These are phyloP conservation scores for Sporobolomyces roseus DNA, from an alignment of 768 basidiomycete genomes.

Conservation along the genomic window DNA sequence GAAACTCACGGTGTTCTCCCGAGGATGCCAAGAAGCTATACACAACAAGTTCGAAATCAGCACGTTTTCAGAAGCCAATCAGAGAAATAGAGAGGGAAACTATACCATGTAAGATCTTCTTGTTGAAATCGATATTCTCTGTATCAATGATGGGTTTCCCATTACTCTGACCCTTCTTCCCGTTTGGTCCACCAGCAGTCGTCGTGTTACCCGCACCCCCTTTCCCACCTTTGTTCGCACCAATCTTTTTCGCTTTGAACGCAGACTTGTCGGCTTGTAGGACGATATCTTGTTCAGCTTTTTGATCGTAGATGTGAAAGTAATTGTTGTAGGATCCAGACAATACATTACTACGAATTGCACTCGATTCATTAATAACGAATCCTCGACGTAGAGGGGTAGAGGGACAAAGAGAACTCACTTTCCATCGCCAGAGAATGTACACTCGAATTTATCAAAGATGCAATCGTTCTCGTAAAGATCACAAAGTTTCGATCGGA, in stretches of 20 bases:
- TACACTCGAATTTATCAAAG: constrained; percentile 99
- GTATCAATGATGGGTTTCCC: constrained; percentile 79
- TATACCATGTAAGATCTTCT: constrained; percentile 91
- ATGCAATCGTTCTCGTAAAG: constrained; percentile 99
- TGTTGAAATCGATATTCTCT: constrained; percentile 69
- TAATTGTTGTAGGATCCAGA: constrained; percentile 99
- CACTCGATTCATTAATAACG: background rate
- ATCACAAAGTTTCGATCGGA: constrained; percentile 95
- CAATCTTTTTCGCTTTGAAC: constrained; percentile 99
- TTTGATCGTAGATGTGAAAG: constrained; percentile 97
- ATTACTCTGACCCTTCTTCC: constrained; percentile 38
- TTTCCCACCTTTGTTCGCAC: constrained; percentile 57
- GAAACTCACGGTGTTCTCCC: constrained; percentile 79
- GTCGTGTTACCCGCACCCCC: constrained; percentile 52
- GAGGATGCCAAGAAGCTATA: constrained; percentile 72
- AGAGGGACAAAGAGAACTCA: constrained; percentile 47
- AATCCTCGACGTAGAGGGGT: background rate
- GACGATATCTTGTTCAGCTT: constrained; percentile 74
- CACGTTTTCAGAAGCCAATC: background rate
- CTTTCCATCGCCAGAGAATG: constrained; percentile 95
- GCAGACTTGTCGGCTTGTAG: constrained; percentile 98
- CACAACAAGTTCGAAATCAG: background rate
- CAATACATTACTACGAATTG: constrained; percentile 69
- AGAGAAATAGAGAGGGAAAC: background rate
- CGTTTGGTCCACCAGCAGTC: constrained; percentile 57